A percentile compares a stretch with the other conserved stretches of the same genome.
phyloP scores from a whole-genome alignment of 2,329 filamentous ascomycete genomes.

The Aureobasidium sp. region DNA sequence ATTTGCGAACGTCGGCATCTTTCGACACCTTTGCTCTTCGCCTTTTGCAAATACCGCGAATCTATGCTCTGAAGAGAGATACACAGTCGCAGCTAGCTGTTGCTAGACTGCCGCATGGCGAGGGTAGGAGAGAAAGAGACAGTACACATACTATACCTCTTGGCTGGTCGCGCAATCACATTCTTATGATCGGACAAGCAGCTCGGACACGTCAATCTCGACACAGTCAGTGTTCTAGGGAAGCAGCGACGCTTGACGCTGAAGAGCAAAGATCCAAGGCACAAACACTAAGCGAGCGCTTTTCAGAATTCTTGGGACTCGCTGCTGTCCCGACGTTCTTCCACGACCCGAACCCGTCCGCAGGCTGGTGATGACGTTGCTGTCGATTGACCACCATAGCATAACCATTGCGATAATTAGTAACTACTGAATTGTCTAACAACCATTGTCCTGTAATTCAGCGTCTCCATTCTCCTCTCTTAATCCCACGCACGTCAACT shows the following conservation, averaged over 20 bases:
- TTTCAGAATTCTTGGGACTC: neutral
- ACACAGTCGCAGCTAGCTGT: constrained; percentile 25
- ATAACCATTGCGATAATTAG: neutral
- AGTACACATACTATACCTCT: neutral
- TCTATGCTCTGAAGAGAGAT: constrained; percentile 12
- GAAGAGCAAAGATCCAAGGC: neutral
- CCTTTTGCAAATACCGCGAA: constrained; percentile 38
- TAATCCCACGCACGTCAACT: neutral
- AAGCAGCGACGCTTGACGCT: neutral
- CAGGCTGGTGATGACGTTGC: neutral
- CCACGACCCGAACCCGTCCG: neutral
- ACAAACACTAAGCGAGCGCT: neutral
- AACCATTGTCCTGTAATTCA: neutral
- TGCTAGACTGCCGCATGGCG: constrained; percentile 12
- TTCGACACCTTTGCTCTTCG: constrained; percentile 52
- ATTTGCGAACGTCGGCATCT: constrained; percentile 68
- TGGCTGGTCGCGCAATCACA: neutral
- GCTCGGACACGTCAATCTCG: neutral
- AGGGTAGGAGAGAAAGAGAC: neutral
- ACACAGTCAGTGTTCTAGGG: neutral
- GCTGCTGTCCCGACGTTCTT: neutral
- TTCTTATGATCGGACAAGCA: neutral
- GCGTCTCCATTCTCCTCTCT: neutral
- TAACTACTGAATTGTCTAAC: neutral
- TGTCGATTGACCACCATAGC: neutral